Conservation (phyloP, 164 flowering plant species). For the Vitis cinerea region DNA sequence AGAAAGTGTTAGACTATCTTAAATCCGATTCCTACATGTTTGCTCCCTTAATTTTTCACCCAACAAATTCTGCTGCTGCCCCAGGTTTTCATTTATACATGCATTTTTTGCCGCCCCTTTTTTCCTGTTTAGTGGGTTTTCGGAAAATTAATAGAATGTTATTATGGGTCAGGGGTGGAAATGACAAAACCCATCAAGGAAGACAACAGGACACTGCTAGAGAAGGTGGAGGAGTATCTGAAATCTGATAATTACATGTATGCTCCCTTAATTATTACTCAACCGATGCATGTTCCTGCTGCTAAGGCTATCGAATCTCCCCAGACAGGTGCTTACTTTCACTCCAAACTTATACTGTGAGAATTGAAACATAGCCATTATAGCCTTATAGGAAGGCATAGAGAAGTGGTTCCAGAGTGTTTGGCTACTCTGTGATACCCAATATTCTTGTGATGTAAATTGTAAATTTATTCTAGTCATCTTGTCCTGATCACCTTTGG, state of each 20-base stretch:
- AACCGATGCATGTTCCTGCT: background rate
- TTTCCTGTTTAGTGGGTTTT: slow-evolving; percentile 1
- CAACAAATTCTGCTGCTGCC: background rate
- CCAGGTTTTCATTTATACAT: background rate
- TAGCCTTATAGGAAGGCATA: too few species aligned
- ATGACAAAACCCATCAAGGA: background rate
- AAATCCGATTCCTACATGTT: slow-evolving; percentile 54
- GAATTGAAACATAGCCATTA: too few species aligned
- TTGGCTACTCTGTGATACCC: too few species aligned
- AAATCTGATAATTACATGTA: slow-evolving; percentile 31
- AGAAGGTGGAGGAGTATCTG: slow-evolving; percentile 22
- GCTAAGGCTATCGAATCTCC: slow-evolving; percentile 1
- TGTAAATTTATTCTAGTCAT: too few species aligned
- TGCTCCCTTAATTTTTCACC: slow-evolving; percentile 38
- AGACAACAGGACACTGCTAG: slow-evolving; percentile 1
- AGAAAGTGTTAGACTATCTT: slow-evolving; percentile 39
- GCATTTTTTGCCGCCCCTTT: too few species aligned
- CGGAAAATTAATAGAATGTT: background rate
- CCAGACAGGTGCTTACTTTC: slow-evolving; percentile 8
- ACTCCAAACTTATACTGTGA: too few species aligned
- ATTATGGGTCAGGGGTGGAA: slow-evolving; percentile 3
- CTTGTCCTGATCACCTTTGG: too few species aligned
- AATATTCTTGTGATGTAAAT: too few species aligned
- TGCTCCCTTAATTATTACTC: slow-evolving; percentile 15
- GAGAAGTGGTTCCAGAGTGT: too few species aligned